phyloP scores from a whole-genome alignment of 495 filamentous ascomycete genomes.

The Penicillium herquei region DNA sequence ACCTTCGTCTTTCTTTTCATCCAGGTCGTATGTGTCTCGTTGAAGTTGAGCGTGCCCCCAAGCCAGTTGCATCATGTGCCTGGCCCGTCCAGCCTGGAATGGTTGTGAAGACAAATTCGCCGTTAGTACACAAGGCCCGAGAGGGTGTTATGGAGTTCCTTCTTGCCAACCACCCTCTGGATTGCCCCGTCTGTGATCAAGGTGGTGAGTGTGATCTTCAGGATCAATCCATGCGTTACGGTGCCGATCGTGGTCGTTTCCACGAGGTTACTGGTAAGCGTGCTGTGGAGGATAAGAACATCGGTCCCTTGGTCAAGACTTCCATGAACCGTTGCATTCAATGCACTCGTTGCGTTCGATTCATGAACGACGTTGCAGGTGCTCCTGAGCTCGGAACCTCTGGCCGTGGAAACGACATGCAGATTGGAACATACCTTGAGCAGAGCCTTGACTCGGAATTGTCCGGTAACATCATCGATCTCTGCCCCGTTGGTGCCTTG shows the following conservation, averaged over 20 bases:
- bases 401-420: constrained; percentile 92
- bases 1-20: constrained; percentile 4
- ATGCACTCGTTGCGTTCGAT: constrained; percentile 95
- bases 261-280: constrained; percentile 94
- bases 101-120: constrained; percentile 97
- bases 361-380: constrained; percentile 95
- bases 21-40: constrained; percentile 92
- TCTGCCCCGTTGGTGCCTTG: constrained; percentile 94
- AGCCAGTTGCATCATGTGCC: constrained; percentile 96
- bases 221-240: constrained; percentile 98
- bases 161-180: constrained; percentile 93
- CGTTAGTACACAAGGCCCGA: constrained; percentile 91
- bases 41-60: constrained; percentile 92
- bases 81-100: constrained; percentile 98
- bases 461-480: constrained; percentile 95
- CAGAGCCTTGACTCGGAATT: constrained; percentile 86
- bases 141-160: constrained; percentile 99
- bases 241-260: constrained; percentile 92
- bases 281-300: constrained; percentile 98
- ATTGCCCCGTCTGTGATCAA: constrained; percentile 98
- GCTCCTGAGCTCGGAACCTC: constrained; percentile 92
- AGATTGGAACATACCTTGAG: constrained; percentile 97
- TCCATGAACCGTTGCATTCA: constrained; percentile 99
- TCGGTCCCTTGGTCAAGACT: constrained; percentile 96
- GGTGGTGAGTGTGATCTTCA: constrained; percentile 98